phyloP scores from a whole-genome alignment of 208 protist species.

The Wallacemonas sp. region DNA sequence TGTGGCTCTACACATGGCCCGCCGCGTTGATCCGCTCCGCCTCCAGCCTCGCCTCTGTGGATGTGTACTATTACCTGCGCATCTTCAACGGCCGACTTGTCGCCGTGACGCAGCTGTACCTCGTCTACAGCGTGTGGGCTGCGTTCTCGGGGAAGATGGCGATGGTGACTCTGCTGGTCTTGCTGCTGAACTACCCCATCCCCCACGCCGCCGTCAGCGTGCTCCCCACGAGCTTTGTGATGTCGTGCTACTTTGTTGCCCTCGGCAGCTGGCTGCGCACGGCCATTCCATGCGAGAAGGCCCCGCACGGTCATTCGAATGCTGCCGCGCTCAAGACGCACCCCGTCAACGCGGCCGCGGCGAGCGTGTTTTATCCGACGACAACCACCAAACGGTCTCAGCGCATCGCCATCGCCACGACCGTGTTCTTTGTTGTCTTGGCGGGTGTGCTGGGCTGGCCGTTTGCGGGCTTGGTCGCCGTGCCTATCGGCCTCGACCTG shows the following conservation, averaged over 20 bases:
- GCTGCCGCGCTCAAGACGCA: no score
- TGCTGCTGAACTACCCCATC: conserved; percentile 72
- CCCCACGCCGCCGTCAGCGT: conserved; percentile 62
- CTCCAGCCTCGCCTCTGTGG: conserved; percentile 32
- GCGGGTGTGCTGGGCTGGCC: conserved; percentile 87
- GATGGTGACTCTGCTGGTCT: conserved; percentile 45
- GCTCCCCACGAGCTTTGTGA: conserved; percentile 89
- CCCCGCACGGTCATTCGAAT: no score
- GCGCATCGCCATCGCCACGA: conserved; percentile 22
- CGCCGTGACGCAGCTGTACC: conserved; percentile 47
- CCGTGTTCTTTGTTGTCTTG: conserved; percentile 51
- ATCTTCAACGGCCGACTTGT: conserved; percentile 54
- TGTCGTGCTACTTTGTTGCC: conserved; percentile 74
- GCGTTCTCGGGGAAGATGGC: conserved; percentile 43
- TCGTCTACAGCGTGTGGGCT: conserved; percentile 58
- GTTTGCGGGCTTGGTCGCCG: conserved; percentile 79
- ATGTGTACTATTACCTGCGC: conserved; percentile 71
- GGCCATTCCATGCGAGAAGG: background rate
- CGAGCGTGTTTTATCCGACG: conserved; percentile 1
- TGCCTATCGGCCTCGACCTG: conserved; percentile 82
- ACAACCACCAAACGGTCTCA: background rate
- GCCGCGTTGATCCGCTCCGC: conserved; percentile 26
- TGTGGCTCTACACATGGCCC: conserved; percentile 73
- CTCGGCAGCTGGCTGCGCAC: conserved; percentile 68
- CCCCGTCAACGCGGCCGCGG: background rate